A percentile compares a stretch with the other conserved stretches of the same genome.
Evolutionary conservation across 345 rosid species (phyloP).

Genomic region (Cardamine chenopodiifolia): DNA sequence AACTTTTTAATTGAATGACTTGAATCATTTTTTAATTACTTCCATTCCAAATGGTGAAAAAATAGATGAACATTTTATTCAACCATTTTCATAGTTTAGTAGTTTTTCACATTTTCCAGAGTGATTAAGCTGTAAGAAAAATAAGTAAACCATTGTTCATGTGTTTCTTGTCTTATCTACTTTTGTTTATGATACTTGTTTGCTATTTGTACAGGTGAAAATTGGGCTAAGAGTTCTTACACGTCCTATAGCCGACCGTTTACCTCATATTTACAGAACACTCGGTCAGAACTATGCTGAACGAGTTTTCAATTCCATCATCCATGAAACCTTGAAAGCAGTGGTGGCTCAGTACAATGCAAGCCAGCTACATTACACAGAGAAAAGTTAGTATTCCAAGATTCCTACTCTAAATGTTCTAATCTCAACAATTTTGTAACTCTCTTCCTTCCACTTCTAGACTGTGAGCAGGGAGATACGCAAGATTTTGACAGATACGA

Average conservation of each 20-base stretch:
- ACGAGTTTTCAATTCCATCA: slow-evolving; percentile 73
- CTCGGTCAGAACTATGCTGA: slow-evolving; percentile 72
- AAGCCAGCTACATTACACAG: slow-evolving; percentile 87
- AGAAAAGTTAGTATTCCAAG: slow-evolving; percentile 49
- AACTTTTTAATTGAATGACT: too few relatives aligned
- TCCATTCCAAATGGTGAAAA: too few relatives aligned
- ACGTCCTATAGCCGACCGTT: slow-evolving; percentile 65
- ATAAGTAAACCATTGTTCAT: not conserved
- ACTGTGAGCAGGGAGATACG: slow-evolving; percentile 64
- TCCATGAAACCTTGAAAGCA: slow-evolving; percentile 84
- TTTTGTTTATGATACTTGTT: not conserved
- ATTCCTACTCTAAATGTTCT: not conserved
- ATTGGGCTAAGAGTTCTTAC: slow-evolving; percentile 89
- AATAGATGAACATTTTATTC: too few relatives aligned
- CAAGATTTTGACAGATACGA: slow-evolving; percentile 70
- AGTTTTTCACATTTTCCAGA: too few relatives aligned
- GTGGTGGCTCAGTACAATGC: slow-evolving; percentile 92
- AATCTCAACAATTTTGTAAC: not conserved
- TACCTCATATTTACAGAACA: slow-evolving; percentile 70
- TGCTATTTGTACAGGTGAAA: slow-evolving; percentile 60
- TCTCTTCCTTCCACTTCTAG: not conserved
- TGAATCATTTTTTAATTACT: too few relatives aligned
- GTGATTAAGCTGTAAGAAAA: not conserved
- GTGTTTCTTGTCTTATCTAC: not conserved
- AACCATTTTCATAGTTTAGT: too few relatives aligned